phyloP scores from a whole-genome alignment of 306 rosid species.

The Lotus japonicus region DNA sequence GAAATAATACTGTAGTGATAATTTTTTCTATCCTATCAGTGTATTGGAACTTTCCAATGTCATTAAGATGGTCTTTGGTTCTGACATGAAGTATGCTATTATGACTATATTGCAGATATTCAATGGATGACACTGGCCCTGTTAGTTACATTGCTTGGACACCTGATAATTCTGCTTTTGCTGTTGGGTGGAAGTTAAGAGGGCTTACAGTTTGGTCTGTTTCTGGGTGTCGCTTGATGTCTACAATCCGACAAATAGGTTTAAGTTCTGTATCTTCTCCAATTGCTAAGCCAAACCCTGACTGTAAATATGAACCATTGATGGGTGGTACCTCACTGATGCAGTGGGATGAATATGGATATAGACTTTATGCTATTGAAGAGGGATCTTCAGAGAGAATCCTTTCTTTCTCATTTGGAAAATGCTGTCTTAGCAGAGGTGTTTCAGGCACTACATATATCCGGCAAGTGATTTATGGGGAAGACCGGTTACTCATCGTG shows the following conservation, averaged over 20 bases:
- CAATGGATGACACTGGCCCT: constrained; percentile 89
- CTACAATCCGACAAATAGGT: constrained; percentile 86
- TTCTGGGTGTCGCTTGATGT: constrained; percentile 97
- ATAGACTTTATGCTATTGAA: constrained; percentile 83
- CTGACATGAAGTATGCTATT: constrained; percentile 11
- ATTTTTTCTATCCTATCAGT: neutral
- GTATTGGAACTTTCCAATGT: neutral
- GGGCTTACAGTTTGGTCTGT: constrained; percentile 98
- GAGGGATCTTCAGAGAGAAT: constrained; percentile 70
- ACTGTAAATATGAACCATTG: constrained; percentile 75
- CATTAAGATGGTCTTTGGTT: constrained; percentile 8
- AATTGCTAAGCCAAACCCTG: constrained; percentile 68
- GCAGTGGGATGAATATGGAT: constrained; percentile 97
- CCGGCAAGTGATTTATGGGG: constrained; percentile 93
- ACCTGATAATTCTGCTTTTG: constrained; percentile 96
- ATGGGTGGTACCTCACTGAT: constrained; percentile 87
- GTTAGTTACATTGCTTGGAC: constrained; percentile 97
- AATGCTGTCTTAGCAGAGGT: constrained; percentile 97
- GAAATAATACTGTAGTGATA: neutral
- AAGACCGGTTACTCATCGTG: constrained; percentile 77
- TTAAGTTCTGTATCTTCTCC: constrained; percentile 90
- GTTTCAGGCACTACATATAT: constrained; percentile 82
- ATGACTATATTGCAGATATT: constrained; percentile 59
- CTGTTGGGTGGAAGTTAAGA: constrained; percentile 95
- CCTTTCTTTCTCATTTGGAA: constrained; percentile 88